These are phyloP conservation scores for Penicilliopsis zonata DNA, from an alignment of 495 filamentous ascomycete species.

Conservation along the genomic window DNA sequence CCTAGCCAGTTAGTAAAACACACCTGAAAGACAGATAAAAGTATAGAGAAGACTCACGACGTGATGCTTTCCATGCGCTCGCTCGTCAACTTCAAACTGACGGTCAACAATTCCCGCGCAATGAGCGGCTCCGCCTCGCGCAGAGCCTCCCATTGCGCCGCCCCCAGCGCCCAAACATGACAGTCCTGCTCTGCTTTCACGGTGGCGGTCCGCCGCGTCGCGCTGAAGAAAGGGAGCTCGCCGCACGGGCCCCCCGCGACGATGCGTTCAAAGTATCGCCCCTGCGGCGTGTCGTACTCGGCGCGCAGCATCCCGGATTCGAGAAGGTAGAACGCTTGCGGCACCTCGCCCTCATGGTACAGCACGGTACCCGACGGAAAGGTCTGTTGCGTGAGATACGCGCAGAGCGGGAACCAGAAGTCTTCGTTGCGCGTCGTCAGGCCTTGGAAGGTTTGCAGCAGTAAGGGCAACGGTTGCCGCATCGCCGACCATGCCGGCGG, in stretches of 20 bases:
- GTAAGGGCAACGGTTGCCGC: conserved; percentile 77
- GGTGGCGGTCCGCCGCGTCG: conserved; percentile 75
- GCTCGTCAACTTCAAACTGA: conserved; percentile 76
- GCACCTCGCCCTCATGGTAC: conserved; percentile 58
- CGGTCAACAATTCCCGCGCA: conserved; percentile 70
- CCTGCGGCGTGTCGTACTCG: conserved; percentile 84
- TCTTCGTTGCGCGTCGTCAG: conserved; percentile 70
- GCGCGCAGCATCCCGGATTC: conserved; percentile 80
- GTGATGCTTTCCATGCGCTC: conserved; percentile 90
- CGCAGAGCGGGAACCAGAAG: conserved; percentile 75
- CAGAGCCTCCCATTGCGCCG: conserved; percentile 54
- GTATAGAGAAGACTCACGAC: conserved; percentile 34
- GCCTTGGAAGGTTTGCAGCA: conserved; percentile 85
- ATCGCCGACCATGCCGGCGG: conserved; percentile 63
- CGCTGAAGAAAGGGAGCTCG: conserved; percentile 90
- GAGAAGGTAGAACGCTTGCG: conserved; percentile 80
- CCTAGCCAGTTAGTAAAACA: too few species aligned
- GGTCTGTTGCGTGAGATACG: conserved; percentile 57
- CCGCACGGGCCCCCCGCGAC: conserved; percentile 92
- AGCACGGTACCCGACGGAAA: conserved; percentile 58
- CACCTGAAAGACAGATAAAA: background rate
- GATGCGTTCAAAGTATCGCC: conserved; percentile 78
- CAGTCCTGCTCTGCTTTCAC: conserved; percentile 71
- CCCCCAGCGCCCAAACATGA: conserved; percentile 69
- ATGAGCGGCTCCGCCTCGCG: conserved; percentile 60